Conservation (phyloP, 192 early-diverging fungal species). For the Coemansia sp. region DNA sequence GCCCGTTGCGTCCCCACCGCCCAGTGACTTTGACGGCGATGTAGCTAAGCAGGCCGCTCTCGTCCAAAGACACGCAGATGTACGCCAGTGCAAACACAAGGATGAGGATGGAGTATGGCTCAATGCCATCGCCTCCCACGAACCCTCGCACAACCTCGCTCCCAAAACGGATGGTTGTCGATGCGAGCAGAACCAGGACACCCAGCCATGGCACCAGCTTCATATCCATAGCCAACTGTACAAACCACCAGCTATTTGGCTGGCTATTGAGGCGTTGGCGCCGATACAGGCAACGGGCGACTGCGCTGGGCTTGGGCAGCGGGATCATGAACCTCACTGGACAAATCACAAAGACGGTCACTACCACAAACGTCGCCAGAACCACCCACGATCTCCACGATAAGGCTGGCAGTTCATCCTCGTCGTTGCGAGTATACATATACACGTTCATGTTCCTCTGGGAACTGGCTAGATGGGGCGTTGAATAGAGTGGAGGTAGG, state of each 20-base stretch:
- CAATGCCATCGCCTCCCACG: conserved; percentile 52
- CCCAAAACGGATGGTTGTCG: conserved; percentile 45
- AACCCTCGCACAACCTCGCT: conserved; percentile 53
- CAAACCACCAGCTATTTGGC: conserved; percentile 14
- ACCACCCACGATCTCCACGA: conserved; percentile 55
- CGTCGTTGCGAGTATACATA: too few relatives aligned
- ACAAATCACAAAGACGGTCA: conserved; percentile 55
- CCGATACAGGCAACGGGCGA: neutral
- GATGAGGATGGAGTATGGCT: conserved; percentile 75
- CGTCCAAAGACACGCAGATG: conserved; percentile 78
- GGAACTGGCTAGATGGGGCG: too few relatives aligned
- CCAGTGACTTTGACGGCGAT: conserved; percentile 68
- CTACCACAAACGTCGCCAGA: conserved; percentile 55
- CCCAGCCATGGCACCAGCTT: conserved; percentile 67
- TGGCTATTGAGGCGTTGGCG: neutral
- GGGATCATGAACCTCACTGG: conserved; percentile 53
- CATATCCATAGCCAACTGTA: conserved; percentile 52
- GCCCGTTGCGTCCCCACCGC: conserved; percentile 53
- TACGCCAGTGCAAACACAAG: conserved; percentile 79
- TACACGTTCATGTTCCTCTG: too few relatives aligned
- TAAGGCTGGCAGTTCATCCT: conserved; percentile 14
- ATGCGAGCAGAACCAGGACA: conserved; percentile 62
- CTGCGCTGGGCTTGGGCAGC: conserved; percentile 12
- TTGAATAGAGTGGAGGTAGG: too few relatives aligned
- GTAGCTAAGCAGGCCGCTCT: conserved; percentile 74